A percentile compares a stretch with the other conserved stretches of the same genome.
phyloP scores from a whole-genome alignment of 2,329 filamentous ascomycete species.

The Xylariaceae sp. region DNA sequence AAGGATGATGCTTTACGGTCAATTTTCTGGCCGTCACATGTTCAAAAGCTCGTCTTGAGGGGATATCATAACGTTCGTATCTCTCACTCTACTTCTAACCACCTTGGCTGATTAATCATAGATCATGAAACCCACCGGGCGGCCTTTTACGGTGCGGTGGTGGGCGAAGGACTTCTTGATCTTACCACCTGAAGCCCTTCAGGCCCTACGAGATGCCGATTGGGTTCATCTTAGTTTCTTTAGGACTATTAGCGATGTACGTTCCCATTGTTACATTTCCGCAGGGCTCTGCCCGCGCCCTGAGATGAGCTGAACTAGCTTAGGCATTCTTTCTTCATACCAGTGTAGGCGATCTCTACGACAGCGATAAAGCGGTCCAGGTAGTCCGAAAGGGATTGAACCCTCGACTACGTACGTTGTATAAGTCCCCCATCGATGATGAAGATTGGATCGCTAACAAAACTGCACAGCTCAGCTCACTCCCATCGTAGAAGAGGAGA shows the following conservation, averaged over 20 bases:
- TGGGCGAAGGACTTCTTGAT: conserved; percentile 8
- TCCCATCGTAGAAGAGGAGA: neutral
- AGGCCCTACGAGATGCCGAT: neutral
- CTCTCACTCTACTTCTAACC: neutral
- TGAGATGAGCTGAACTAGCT: neutral
- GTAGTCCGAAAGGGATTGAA: conserved; percentile 1
- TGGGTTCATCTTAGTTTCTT: conserved; percentile 4
- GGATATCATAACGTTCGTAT: neutral
- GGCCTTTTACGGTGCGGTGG: neutral
- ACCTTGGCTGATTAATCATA: neutral
- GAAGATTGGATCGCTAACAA: neutral
- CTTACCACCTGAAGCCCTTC: neutral
- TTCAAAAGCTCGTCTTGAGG: neutral
- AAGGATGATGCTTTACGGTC: neutral
- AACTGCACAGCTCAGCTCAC: neutral
- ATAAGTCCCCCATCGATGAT: neutral
- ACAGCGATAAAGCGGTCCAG: neutral
- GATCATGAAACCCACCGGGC: neutral
- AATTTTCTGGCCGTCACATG: neutral
- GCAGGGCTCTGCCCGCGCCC: neutral
- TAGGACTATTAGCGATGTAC: conserved; percentile 9
- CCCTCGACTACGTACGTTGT: conserved; percentile 1
- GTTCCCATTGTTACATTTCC: neutral
- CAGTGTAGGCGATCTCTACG: conserved; percentile 2
- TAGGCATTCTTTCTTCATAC: conserved; percentile 4